Conservation (phyloP, 225 moss, liverwort and hornwort genomes). For the Marchantia polymorpha region DNA sequence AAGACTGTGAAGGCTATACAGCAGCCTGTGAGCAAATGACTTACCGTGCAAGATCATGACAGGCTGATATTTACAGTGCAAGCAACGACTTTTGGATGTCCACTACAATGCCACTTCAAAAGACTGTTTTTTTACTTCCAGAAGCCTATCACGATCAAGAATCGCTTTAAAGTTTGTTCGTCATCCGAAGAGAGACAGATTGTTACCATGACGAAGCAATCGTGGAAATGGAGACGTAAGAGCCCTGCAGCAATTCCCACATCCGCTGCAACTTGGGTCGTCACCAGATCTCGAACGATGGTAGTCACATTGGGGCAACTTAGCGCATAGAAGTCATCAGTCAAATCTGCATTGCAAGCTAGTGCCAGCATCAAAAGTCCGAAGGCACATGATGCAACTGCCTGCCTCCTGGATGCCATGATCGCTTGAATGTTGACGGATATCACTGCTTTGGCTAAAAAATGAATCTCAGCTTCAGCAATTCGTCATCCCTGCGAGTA, state of each 20-base stretch:
- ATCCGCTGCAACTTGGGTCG: background rate
- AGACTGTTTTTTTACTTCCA: background rate
- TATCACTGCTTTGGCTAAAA: background rate
- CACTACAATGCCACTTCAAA: background rate
- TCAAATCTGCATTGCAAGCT: background rate
- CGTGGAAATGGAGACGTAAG: slow-evolving; percentile 22
- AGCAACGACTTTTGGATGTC: background rate
- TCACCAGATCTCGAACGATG: slow-evolving; percentile 13
- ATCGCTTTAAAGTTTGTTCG: background rate
- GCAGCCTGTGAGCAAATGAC: background rate
- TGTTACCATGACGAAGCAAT: slow-evolving; percentile 23
- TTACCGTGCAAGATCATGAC: background rate
- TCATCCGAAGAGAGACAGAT: background rate
- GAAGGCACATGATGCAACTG: background rate
- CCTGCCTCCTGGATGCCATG: slow-evolving; percentile 2
- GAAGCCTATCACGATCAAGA: background rate
- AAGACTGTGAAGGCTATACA: too few species aligned
- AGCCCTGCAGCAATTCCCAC: slow-evolving; percentile 17
- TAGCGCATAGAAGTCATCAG: background rate
- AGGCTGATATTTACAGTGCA: background rate
- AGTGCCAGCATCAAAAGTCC: slow-evolving; percentile 11
- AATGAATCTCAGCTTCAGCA: background rate
- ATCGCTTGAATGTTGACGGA: background rate
- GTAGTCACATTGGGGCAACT: slow-evolving; percentile 15
- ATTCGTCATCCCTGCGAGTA: background rate